Conservation (phyloP, 768 basidiomycete species). For the Tylopilus sp. region DNA sequence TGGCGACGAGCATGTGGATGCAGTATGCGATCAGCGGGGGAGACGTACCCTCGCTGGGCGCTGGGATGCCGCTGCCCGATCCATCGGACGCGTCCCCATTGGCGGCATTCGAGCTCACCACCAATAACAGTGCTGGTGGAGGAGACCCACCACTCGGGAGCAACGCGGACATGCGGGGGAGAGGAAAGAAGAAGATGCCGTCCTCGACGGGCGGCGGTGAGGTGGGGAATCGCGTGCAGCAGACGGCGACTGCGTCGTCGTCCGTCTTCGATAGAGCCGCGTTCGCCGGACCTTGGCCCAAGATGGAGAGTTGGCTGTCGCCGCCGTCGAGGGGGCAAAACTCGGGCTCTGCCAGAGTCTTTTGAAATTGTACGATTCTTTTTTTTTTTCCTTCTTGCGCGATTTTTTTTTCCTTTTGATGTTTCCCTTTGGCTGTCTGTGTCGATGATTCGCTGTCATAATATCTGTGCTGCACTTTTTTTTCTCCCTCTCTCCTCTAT, state of each 20-base stretch:
- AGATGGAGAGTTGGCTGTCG: conserved; percentile 34
- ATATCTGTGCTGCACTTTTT: not conserved
- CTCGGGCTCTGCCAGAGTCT: conserved; percentile 29
- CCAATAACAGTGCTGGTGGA: not conserved
- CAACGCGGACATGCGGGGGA: conserved; percentile 20
- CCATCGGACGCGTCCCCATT: conserved; percentile 1
- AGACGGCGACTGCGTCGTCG: conserved; percentile 15
- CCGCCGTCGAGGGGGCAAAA: conserved; percentile 29
- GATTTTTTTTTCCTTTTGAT: not conserved
- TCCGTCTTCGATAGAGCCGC: conserved; percentile 28
- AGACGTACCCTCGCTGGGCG: conserved; percentile 14
- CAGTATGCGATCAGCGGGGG: conserved; percentile 29
- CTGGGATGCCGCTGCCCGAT: not conserved
- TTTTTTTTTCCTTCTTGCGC: not conserved
- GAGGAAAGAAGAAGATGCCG: conserved; percentile 21
- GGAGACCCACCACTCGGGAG: too few relatives aligned
- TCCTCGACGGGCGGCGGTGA: conserved; percentile 12
- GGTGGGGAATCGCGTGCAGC: conserved; percentile 22
- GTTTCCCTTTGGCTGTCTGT: not conserved
- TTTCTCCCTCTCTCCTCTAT: not conserved
- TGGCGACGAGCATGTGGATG: conserved; percentile 28
- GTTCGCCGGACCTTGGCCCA: conserved; percentile 30
- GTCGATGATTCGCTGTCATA: conserved; percentile 10
- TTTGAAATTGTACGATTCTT: conserved; percentile 17
- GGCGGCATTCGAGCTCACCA: conserved; percentile 3